Base-by-base conservation (phyloP, 1,284 basidiomycete species). In the Microbotryum violaceum region DNA sequence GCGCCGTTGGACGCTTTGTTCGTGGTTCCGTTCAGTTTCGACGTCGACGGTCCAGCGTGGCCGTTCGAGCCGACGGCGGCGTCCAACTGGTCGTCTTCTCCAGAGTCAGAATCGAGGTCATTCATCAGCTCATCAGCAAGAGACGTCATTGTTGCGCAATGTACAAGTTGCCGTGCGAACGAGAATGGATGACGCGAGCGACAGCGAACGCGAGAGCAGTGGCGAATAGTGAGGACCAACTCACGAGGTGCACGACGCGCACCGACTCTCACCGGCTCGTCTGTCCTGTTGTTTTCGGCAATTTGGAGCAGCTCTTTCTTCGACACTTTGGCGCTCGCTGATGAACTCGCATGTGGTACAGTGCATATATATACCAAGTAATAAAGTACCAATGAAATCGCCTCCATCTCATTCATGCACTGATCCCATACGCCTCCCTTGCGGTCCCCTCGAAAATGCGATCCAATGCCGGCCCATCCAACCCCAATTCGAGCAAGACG, bases 101-200 rank as follows among this genome's bases (percentile, higher is more conserved):
- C 79, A 54, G 76, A 71, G 8, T 77, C 75, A n/a, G 81, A 81
- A 54, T 81, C 84, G 46, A 93, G 83, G 75, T 94, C 91, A 49
- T 88, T 88, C 29, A 93, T 79, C 44, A 93, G 84, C 75, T 93
- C 91, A 75, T 93, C 86, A 44, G 88, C 89, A 44, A 91, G 83
- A 57, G 71, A 70, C 4, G 74, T 64, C 74, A 77, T 76, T 27
- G 33, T 57, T 20, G 57, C 37, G 42, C 14, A 33, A 8, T n/a
- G 45, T 9, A 10, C 7, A n/a, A n/a, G 27, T 10, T 3, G n/a
- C 14, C 25, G n/a, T 29, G 23, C 51, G 33, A 53, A 27, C n/a
- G 27, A 23, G 21, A 31, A 10, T 31, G 31, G 18, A 9, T 16
- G 51, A 8, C 16, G 23, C 25, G 33, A 53, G 51, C 2, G 27